Percentiles rank a stretch among this genome's conserved stretches.
Conservation (phyloP, 345 rosid species). For the Firmiana major region DNA sequence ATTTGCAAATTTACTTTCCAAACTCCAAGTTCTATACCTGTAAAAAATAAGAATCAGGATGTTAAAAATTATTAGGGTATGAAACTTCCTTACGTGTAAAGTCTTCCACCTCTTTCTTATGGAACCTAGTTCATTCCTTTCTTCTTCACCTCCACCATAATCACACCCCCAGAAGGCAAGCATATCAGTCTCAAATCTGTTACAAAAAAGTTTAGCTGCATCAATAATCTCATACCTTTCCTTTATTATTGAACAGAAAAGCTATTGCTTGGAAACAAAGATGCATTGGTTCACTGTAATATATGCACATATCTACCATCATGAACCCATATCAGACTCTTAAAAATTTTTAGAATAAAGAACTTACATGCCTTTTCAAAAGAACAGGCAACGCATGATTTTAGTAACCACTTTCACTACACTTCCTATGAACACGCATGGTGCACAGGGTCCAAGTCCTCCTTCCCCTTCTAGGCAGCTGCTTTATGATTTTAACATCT, state of each 20-base stretch:
- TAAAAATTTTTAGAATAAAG: conserved; percentile 26
- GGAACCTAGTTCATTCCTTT: conserved; percentile 69
- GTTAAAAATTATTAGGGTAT: not conserved
- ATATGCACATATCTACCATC: not conserved
- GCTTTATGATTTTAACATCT: conserved; percentile 85
- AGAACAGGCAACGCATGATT: conserved; percentile 88
- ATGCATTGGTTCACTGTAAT: not conserved
- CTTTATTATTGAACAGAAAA: not conserved
- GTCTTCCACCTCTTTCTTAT: conserved; percentile 97
- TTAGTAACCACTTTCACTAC: conserved; percentile 80
- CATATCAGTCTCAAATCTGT: conserved; percentile 98
- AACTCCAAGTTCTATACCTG: not conserved
- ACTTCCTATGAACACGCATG: conserved; percentile 96
- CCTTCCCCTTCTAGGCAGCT: conserved; percentile 71
- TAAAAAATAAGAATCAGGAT: not conserved
- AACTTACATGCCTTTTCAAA: conserved; percentile 99
- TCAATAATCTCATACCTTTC: conserved; percentile 12
- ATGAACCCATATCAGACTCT: not conserved
- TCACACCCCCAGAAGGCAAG: conserved; percentile 98
- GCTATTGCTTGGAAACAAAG: not conserved
- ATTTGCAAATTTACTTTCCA: not conserved
- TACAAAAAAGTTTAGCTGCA: conserved; percentile 29
- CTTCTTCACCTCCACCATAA: conserved; percentile 96
- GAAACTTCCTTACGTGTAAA: conserved; percentile 63
- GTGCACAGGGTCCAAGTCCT: conserved; percentile 44